Conservation (phyloP, 2,329 filamentous ascomycete species). For the Chaetomium olivaceum region DNA sequence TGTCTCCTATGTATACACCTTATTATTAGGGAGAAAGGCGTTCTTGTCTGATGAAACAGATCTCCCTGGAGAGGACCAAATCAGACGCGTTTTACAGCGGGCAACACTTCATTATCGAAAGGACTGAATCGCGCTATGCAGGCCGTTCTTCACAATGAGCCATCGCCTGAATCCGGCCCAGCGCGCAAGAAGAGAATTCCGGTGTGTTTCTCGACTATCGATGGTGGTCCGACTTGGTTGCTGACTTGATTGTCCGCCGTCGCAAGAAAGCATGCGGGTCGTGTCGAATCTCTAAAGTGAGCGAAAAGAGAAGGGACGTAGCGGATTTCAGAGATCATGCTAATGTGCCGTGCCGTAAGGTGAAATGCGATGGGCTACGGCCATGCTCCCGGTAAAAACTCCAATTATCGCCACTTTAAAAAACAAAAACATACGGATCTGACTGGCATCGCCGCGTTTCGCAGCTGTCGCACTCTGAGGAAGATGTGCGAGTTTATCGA, state of each 20-base stretch:
- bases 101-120: too few relatives aligned
- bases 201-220: background rate
- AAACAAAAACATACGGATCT: background rate
- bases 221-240: background rate
- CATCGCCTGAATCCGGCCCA: slow-evolving; percentile 3
- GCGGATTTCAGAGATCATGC: background rate
- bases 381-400: slow-evolving; percentile 8
- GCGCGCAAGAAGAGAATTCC: slow-evolving; percentile 14
- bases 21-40: too few relatives aligned
- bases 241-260: background rate
- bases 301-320: background rate
- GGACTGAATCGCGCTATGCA: background rate
- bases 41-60: background rate
- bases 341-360: background rate
- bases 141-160: background rate
- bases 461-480: slow-evolving; percentile 5
- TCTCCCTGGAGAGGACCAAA: background rate
- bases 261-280: slow-evolving; percentile 14
- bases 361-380: slow-evolving; percentile 11
- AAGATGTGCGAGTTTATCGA: slow-evolving; percentile 13
- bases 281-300: slow-evolving; percentile 9
- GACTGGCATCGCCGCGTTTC: background rate
- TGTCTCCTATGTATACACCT: too few relatives aligned
- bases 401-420: background rate
- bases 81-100: background rate